These are phyloP conservation scores for Aspergillus flavus DNA, from an alignment of 2,329 filamentous ascomycete genomes.

Conservation along the genomic window DNA sequence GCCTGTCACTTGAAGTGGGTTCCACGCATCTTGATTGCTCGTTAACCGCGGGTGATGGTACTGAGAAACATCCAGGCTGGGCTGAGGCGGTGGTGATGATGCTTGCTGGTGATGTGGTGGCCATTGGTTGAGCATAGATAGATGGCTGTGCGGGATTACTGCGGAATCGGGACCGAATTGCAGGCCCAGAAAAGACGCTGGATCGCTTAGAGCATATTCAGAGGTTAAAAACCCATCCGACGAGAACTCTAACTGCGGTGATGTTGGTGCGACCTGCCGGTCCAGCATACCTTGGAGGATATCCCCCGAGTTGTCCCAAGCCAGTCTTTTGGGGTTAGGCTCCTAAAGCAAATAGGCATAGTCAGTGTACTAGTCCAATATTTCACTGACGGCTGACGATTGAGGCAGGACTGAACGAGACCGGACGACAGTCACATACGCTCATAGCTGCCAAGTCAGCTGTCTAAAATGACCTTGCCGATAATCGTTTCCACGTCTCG, in stretches of 20 bases:
- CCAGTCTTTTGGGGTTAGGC: slow-evolving; percentile 13
- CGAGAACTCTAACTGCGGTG: slow-evolving; percentile 17
- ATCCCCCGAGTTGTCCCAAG: slow-evolving; percentile 31
- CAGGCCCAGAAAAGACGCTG: slow-evolving; percentile 29
- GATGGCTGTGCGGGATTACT: slow-evolving; percentile 22
- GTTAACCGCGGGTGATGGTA: slow-evolving; percentile 24
- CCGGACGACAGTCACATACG: background rate
- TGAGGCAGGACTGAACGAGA: background rate
- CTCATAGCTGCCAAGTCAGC: background rate
- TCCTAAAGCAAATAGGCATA: slow-evolving; percentile 14
- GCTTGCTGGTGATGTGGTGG: slow-evolving; percentile 15
- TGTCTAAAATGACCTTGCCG: background rate
- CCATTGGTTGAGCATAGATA: slow-evolving; percentile 26
- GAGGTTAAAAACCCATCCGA: slow-evolving; percentile 16
- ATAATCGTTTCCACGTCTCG: background rate
- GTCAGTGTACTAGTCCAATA: background rate
- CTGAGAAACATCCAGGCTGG: slow-evolving; percentile 23
- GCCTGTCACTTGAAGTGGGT: slow-evolving; percentile 34
- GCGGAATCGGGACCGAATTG: slow-evolving; percentile 28
- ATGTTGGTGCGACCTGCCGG: slow-evolving; percentile 12
- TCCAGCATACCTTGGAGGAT: slow-evolving; percentile 38
- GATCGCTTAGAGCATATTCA: slow-evolving; percentile 23
- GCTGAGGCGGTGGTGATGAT: slow-evolving; percentile 22
- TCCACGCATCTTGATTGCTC: slow-evolving; percentile 36
- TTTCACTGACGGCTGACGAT: background rate